Conservation (phyloP, 768 basidiomycete genomes). For the Rhodocollybia butyracea region DNA sequence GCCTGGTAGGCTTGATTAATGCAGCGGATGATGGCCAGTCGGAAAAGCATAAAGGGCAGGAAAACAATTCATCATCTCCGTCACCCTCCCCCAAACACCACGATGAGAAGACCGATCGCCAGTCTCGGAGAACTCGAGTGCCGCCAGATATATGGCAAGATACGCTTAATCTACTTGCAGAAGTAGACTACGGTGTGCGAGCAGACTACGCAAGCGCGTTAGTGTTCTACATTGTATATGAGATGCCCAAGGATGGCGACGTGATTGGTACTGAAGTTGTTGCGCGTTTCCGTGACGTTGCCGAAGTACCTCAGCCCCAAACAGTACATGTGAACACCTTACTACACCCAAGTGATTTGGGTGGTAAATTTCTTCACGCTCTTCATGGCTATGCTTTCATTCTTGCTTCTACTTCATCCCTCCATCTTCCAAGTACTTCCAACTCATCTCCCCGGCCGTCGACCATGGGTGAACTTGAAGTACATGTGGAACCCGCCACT, state of each 20-base stretch:
- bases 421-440: conserved; percentile 47
- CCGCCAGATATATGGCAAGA: conserved; percentile 90
- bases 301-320: conserved; percentile 49
- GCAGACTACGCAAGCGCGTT: conserved; percentile 73
- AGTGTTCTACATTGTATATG: conserved; percentile 71
- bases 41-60: conserved; percentile 4
- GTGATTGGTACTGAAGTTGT: conserved; percentile 41
- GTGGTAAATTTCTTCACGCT: conserved; percentile 73
- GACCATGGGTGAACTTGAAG: conserved; percentile 22
- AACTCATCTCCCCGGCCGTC: conserved; percentile 37
- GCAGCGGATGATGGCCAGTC: conserved; percentile 52
- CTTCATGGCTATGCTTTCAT: conserved; percentile 79
- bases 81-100: conserved; percentile 19
- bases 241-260: conserved; percentile 67
- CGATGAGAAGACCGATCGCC: conserved; percentile 28
- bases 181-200: conserved; percentile 72
- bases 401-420: conserved; percentile 65
- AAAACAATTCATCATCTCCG: background rate
- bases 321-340: conserved; percentile 42
- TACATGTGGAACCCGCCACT: conserved; percentile 29
- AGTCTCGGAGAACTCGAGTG: conserved; percentile 62
- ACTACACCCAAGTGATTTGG: conserved; percentile 55
- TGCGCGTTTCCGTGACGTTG: conserved; percentile 40
- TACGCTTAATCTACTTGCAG: conserved; percentile 80
- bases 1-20: conserved; percentile 66